A percentile compares a stretch with the other conserved stretches of the same genome.
Conservation (phyloP, 306 rosid species). For the Cucumis hystrix region DNA sequence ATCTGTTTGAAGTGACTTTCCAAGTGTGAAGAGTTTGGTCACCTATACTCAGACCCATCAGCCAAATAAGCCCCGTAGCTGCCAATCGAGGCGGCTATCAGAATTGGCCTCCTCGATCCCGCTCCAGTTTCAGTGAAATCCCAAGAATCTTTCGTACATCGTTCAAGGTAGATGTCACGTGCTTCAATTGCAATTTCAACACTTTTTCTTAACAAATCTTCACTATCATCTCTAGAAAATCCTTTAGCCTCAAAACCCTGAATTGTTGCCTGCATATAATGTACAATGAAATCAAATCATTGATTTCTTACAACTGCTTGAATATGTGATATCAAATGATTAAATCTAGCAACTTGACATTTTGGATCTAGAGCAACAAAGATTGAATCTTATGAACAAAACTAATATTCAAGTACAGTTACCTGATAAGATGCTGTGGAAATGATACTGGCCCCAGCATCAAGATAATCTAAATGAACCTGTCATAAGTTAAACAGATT, state of each 20-base stretch:
- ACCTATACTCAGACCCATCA: constrained; percentile 33
- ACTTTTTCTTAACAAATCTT: constrained; percentile 51
- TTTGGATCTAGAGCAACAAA: neutral
- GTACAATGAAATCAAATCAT: neutral
- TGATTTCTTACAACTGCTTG: neutral
- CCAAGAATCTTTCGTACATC: constrained; percentile 42
- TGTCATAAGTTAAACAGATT: constrained; percentile 11
- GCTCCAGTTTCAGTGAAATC: constrained; percentile 27
- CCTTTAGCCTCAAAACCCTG: constrained; percentile 91
- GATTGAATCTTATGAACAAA: neutral
- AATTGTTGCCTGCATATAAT: constrained; percentile 54
- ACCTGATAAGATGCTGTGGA: constrained; percentile 89
- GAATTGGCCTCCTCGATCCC: constrained; percentile 29
- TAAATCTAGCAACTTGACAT: too few relatives aligned
- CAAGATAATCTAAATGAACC: constrained; percentile 93
- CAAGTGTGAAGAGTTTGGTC: neutral
- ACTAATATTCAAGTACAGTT: neutral
- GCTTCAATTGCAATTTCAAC: constrained; percentile 76
- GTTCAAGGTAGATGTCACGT: constrained; percentile 44
- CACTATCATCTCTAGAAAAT: constrained; percentile 49
- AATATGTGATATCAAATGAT: neutral
- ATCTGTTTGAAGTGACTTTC: neutral
- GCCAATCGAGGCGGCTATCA: constrained; percentile 87
- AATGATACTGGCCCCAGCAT: constrained; percentile 83
- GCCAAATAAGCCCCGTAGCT: constrained; percentile 88